Evolutionary conservation across 148 eudicot species (phyloP), one percentile per base, ranked within the genome.

Genomic region (Vaccinium vitisidaea): DNA sequence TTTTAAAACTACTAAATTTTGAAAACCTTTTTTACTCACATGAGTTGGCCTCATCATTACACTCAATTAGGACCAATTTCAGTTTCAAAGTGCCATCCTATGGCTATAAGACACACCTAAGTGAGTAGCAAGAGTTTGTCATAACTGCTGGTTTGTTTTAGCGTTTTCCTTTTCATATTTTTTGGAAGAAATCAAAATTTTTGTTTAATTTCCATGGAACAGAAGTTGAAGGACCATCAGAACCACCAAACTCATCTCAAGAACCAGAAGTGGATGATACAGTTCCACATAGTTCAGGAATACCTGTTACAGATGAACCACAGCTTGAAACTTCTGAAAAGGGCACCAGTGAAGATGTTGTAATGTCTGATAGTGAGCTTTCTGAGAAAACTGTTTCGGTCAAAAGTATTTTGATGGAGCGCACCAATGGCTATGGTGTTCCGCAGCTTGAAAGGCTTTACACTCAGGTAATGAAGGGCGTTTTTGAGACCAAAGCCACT

Each of bases 361-460:
- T 75, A 14, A 93, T 94, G 94, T 81, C 86, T 13, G 98, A 97
- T 80, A 86, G 49, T n/a, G 96, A 93, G 84, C 82, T 83, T 71
- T 80, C 86, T 85, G 59, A 87, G 79, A 88, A 91, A 84, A 82
- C 93, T n/a, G 93, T 90, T 82, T 83, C 87, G 21, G 85, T 94
- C 82, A 95, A 94, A 91, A 86, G 87, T 84, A 89, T 85, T 58
- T 89, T 94, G 63, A 77, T 96, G 91, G 90, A 88, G 71, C 92
- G 79, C 65, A 90, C 96, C 15, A 87, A 86, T 49, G 92, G 84
- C 48, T 95, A 94, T 85, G 94, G 92, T 59, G 90, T 95, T 77
- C 97, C 99, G 5, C 95, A 93, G 79, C 98, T 97, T 54, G 99
- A 97, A 88, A 90, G 93, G 89, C 90, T 97, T 19, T 95, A 97